These are phyloP conservation scores for Talaromyces albobiverticillius DNA, from an alignment of 2,329 filamentous ascomycete genomes.

Conservation along the genomic window DNA sequence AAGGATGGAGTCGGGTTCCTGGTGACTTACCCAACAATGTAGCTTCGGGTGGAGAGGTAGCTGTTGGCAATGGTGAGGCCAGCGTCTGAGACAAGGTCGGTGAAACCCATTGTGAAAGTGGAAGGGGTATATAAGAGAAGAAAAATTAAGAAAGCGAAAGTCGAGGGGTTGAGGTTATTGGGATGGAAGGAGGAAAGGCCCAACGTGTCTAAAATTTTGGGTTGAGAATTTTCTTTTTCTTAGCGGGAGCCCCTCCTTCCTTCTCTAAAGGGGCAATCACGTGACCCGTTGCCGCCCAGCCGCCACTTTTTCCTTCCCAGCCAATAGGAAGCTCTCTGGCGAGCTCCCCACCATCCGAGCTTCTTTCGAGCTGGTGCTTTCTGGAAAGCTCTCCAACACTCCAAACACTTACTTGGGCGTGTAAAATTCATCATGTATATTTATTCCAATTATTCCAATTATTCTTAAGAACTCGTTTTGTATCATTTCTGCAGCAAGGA, in stretches of 20 bases:
- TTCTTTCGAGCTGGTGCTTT: slow-evolving; percentile 26
- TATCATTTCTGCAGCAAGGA: not conserved
- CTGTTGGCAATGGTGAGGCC: slow-evolving; percentile 56
- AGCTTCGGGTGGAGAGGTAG: slow-evolving; percentile 62
- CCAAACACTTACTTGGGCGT: slow-evolving; percentile 2
- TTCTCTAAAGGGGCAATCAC: slow-evolving; percentile 20
- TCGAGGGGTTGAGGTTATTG: slow-evolving; percentile 21
- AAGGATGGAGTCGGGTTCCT: slow-evolving; percentile 17
- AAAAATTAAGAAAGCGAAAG: slow-evolving; percentile 17
- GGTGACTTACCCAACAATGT: slow-evolving; percentile 73
- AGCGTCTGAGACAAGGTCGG: slow-evolving; percentile 61
- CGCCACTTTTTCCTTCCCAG: slow-evolving; percentile 8
- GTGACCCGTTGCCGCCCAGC: slow-evolving; percentile 22
- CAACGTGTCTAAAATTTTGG: slow-evolving; percentile 23
- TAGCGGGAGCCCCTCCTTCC: slow-evolving; percentile 23
- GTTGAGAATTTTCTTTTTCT: slow-evolving; percentile 23
- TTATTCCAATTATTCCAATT: too few species aligned
- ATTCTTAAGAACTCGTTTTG: too few species aligned
- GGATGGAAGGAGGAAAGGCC: slow-evolving; percentile 27
- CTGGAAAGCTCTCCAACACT: slow-evolving; percentile 29
- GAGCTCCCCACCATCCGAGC: not conserved
- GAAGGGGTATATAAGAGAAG: slow-evolving; percentile 16
- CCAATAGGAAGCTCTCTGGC: not conserved
- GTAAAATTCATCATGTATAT: not conserved
- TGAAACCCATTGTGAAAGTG: slow-evolving; percentile 60